Evolutionary conservation across 306 rosid species (phyloP), one percentile per base, ranked within the genome.

Genomic region (Crotalaria pallida): DNA sequence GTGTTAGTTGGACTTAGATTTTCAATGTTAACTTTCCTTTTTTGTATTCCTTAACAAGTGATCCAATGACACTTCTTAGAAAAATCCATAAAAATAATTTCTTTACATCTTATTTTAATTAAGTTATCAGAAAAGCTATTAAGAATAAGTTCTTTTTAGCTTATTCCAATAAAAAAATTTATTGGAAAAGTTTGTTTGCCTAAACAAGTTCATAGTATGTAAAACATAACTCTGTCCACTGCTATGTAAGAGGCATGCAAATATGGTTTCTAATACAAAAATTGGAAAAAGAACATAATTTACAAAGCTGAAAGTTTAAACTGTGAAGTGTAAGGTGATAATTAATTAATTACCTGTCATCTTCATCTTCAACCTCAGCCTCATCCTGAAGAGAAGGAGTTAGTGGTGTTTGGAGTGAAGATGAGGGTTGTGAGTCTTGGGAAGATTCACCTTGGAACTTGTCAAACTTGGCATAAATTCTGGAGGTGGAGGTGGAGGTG

Each of bases 401-500:
- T 38, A 63, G 48, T 18, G 45, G 49, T 2, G 29, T 69, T 19
- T 76, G 77, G 48, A 69, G 48, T 49, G 74, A 31, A 61, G 81
- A 38, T 9, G 84, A 67, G 34, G 85, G 24, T 31, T 78, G 56
- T 9, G 85, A 2, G 12, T 83, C 86, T 67, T 65, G 83, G 31
- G 81, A 36, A 79, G 74, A 44, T 24, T 82, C 85, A 6, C 84
- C 84, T 69, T 87, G 85, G 85, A 91, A 90, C 61, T 90, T 91
- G 8, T 94, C 95, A 81, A 94, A 90, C 88, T 90, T 94, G 58
- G 97, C 96, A 52, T 38, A 36, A 17, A 85, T 70, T 83, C 80
- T 94, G 50, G 84, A 75, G 64, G 40, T 16, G 40, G 71, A 70
- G 60, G 49, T 16, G 41, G 69, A 67, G 64, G 50, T 65, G 4